Evolutionary conservation across 768 basidiomycete genomes (phyloP).

Genomic region (Trametes sanguinea): DNA sequence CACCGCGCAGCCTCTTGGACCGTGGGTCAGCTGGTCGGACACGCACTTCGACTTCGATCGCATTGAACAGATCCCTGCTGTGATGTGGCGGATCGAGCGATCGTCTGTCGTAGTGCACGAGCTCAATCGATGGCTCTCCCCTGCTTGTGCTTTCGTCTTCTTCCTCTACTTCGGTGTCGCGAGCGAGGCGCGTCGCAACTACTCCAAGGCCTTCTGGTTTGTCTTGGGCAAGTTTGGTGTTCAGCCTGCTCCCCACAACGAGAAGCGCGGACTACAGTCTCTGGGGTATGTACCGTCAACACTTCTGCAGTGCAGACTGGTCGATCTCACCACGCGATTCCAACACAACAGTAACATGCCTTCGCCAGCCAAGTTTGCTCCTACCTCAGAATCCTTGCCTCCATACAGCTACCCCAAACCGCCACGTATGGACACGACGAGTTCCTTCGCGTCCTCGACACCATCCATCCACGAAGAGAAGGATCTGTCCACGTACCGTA

Average conservation of each 20-base stretch:
- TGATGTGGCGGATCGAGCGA: constrained; percentile 34
- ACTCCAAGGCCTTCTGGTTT: constrained; percentile 28
- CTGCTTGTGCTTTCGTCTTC: constrained; percentile 18
- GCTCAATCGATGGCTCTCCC: constrained; percentile 16
- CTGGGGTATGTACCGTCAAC: not conserved
- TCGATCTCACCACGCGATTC: not conserved
- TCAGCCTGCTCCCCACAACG: not conserved
- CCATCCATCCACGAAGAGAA: constrained; percentile 2
- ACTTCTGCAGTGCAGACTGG: not conserved
- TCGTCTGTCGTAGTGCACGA: constrained; percentile 1
- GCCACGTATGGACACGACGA: not conserved
- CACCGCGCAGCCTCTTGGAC: constrained; percentile 16
- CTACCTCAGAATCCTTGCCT: not conserved
- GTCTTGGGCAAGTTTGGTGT: constrained; percentile 11
- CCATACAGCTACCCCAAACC: not conserved
- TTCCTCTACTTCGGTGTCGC: constrained; percentile 16
- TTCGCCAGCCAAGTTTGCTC: not conserved
- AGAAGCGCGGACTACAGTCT: not conserved
- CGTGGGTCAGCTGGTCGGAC: constrained; percentile 34
- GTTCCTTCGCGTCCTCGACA: not conserved
- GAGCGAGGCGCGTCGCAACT: constrained; percentile 35
- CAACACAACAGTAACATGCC: not conserved
- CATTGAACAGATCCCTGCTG: constrained; percentile 26
- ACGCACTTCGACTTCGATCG: constrained; percentile 36
- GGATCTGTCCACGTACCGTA: constrained; percentile 4